These are phyloP conservation scores for Claviceps digitariae DNA, from an alignment of 2,329 filamentous ascomycete genomes.

Conservation along the genomic window DNA sequence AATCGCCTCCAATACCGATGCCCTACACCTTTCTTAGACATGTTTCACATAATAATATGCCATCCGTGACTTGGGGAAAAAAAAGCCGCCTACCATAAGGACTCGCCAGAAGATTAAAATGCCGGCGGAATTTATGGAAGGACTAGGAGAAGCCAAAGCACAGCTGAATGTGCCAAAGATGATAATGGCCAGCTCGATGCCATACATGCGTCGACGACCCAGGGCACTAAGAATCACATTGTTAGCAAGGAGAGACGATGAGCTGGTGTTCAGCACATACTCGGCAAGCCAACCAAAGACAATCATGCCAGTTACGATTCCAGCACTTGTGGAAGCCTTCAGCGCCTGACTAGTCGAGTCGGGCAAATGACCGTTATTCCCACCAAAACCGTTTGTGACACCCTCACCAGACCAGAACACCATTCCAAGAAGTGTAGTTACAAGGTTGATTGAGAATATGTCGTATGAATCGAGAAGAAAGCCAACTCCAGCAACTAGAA, in stretches of 20 bases:
- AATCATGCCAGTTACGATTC: constrained; percentile 66
- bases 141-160: constrained; percentile 47
- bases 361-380: constrained; percentile 45
- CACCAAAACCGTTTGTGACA: constrained; percentile 31
- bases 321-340: constrained; percentile 68
- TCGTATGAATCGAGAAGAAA: constrained; percentile 77
- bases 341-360: constrained; percentile 56
- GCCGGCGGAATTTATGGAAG: constrained; percentile 44
- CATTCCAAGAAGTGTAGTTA: constrained; percentile 58
- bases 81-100: constrained; percentile 41
- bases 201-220: constrained; percentile 72
- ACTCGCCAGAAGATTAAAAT: constrained; percentile 63
- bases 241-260: constrained; percentile 7
- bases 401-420: constrained; percentile 53
- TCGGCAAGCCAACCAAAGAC: constrained; percentile 69
- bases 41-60: background rate
- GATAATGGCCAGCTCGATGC: constrained; percentile 60
- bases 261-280: constrained; percentile 13
- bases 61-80: background rate
- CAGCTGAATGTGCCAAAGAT: constrained; percentile 57
- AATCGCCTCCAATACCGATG: constrained; percentile 69
- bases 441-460: constrained; percentile 69
- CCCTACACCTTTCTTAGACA: constrained; percentile 27
- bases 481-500: constrained; percentile 65
- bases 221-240: constrained; percentile 30